These are phyloP conservation scores for Diaporthe ampelina DNA, from an alignment of 2,329 filamentous ascomycete genomes.

Conservation along the genomic window DNA sequence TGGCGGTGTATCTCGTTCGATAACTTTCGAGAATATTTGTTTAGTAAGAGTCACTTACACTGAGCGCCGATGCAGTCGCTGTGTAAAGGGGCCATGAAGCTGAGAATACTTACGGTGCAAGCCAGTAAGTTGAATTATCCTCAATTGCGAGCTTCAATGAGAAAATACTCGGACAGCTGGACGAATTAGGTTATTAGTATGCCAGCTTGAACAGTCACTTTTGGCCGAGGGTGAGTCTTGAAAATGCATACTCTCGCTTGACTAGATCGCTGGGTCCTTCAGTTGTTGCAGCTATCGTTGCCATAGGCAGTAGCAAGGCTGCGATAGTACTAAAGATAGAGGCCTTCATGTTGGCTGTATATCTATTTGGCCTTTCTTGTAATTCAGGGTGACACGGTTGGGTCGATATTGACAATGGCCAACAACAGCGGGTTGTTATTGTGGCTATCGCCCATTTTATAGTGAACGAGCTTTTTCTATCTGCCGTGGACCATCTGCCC, in stretches of 20 bases:
- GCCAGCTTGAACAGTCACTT: background rate
- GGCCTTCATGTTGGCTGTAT: background rate
- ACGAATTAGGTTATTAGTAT: background rate
- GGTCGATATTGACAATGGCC: background rate
- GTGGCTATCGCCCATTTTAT: background rate
- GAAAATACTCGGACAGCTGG: slow-evolving; percentile 1
- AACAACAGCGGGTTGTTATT: background rate
- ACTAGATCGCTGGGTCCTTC: background rate
- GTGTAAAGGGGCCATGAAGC: background rate
- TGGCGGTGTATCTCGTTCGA: slow-evolving; percentile 4
- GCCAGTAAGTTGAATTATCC: slow-evolving; percentile 23
- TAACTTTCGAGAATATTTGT: slow-evolving; percentile 12
- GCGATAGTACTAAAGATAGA: background rate
- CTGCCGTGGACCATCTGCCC: background rate
- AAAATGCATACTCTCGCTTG: slow-evolving; percentile 12
- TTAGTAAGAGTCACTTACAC: background rate
- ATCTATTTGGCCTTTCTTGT: background rate
- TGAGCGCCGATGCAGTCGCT: background rate
- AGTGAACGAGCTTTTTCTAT: background rate
- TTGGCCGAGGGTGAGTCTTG: background rate
- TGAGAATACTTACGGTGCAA: slow-evolving; percentile 8
- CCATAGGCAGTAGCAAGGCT: slow-evolving; percentile 2
- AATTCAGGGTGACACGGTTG: background rate
- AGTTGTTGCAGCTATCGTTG: background rate
- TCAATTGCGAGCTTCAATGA: slow-evolving; percentile 12